A percentile compares a stretch with the other conserved stretches of the same genome.
Conservation (phyloP, 2,329 filamentous ascomycete genomes). For the Aspergillus tamarii region DNA sequence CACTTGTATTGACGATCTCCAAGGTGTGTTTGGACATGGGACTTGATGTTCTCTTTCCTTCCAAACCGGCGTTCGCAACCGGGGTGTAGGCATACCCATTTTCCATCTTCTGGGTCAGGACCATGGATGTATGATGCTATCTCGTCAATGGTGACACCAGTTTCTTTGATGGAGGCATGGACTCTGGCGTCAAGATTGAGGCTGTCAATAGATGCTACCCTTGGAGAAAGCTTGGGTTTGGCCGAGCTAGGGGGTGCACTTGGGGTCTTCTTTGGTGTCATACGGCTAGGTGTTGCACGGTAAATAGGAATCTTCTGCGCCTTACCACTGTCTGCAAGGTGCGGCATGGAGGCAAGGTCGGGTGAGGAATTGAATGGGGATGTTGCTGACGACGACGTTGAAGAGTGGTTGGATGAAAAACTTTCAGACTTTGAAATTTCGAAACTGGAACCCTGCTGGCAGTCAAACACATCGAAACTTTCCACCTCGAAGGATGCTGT, state of each 20-base stretch:
- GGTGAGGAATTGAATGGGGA: slow-evolving; percentile 58
- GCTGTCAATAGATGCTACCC: slow-evolving; percentile 51
- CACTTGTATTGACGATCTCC: slow-evolving; percentile 95
- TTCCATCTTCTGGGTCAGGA: slow-evolving; percentile 72
- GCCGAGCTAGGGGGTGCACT: slow-evolving; percentile 25
- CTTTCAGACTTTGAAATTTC: slow-evolving; percentile 30
- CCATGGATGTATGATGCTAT: slow-evolving; percentile 75
- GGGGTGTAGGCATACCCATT: slow-evolving; percentile 76
- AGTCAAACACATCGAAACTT: slow-evolving; percentile 59
- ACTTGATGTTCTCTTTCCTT: slow-evolving; percentile 98
- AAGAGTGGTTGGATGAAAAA: slow-evolving; percentile 46
- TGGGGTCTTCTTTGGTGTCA: slow-evolving; percentile 24
- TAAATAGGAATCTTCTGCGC: slow-evolving; percentile 36
- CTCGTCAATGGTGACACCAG: slow-evolving; percentile 84
- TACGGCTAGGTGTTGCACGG: slow-evolving; percentile 29
- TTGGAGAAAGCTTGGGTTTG: slow-evolving; percentile 45
- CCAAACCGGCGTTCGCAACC: slow-evolving; percentile 89
- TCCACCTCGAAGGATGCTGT: slow-evolving; percentile 51
- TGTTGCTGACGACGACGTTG: slow-evolving; percentile 45
- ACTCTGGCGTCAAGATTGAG: slow-evolving; percentile 58
- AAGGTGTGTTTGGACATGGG: slow-evolving; percentile 95
- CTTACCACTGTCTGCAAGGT: slow-evolving; percentile 26
- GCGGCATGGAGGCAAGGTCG: slow-evolving; percentile 52
- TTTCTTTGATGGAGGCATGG: slow-evolving; percentile 69
- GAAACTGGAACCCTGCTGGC: slow-evolving; percentile 46